Evolutionary conservation across 768 basidiomycete species (phyloP).

Genomic region (Lyophyllum shimeji): DNA sequence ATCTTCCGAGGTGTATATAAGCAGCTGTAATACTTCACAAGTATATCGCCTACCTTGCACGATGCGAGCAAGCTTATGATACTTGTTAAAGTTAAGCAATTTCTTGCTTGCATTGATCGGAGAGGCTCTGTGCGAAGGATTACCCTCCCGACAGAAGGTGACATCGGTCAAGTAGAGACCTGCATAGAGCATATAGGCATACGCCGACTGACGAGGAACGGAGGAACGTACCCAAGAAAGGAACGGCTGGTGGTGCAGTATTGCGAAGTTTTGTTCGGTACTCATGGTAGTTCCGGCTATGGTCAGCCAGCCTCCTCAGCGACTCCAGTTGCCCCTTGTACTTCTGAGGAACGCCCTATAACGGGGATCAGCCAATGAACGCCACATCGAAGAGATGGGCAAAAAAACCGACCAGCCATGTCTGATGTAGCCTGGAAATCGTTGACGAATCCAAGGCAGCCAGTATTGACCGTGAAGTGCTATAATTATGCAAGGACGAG

Average conservation of each 20-base stretch:
- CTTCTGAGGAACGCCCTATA: conserved; percentile 82
- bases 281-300: conserved; percentile 86
- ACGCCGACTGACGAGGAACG: conserved; percentile 7
- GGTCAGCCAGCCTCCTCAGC: conserved; percentile 85
- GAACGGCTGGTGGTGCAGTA: conserved; percentile 89
- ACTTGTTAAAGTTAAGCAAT: conserved; percentile 95
- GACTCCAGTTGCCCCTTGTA: conserved; percentile 76
- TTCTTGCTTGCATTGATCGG: conserved; percentile 74
- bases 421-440: conserved; percentile 87
- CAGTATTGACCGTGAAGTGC: conserved; percentile 88
- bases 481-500: conserved; percentile 81
- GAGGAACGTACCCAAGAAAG: conserved; percentile 78
- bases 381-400: background rate
- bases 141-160: conserved; percentile 95
- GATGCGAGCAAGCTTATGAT: conserved; percentile 85
- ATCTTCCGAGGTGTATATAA: conserved; percentile 42
- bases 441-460: conserved; percentile 96
- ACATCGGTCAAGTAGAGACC: conserved; percentile 89
- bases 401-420: conserved; percentile 73
- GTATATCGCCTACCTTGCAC: conserved; percentile 59
- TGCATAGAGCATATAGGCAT: conserved; percentile 25
- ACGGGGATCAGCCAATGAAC: background rate
- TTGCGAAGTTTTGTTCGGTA: conserved; percentile 87
- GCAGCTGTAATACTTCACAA: background rate
- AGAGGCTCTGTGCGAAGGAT: conserved; percentile 80